Percentiles rank a stretch among this genome's conserved stretches.
phyloP scores from a whole-genome alignment of 2,329 filamentous ascomycete species.

The Helotiales sp. region DNA sequence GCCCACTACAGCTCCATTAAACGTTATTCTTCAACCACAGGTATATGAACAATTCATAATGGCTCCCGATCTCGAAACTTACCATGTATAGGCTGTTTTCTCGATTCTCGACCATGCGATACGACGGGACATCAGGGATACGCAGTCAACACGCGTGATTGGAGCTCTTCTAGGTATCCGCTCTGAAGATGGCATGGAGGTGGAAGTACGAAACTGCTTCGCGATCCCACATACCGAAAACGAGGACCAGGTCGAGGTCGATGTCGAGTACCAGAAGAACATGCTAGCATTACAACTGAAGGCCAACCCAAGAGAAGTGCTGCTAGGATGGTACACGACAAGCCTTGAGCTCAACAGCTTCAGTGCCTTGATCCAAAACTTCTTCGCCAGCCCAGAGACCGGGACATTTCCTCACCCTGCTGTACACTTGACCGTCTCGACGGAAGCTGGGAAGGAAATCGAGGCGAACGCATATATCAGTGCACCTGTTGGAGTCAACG shows the following conservation, averaged over 20 bases:
- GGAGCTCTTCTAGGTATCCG: slow-evolving; percentile 91
- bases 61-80: slow-evolving; percentile 10
- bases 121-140: slow-evolving; percentile 62
- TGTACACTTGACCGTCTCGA: slow-evolving; percentile 92
- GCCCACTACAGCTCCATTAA: slow-evolving; percentile 85
- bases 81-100: slow-evolving; percentile 59
- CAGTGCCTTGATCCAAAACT: slow-evolving; percentile 98
- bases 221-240: slow-evolving; percentile 98
- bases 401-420: slow-evolving; percentile 98
- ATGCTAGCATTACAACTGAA: slow-evolving; percentile 96
- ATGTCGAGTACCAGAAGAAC: slow-evolving; percentile 99
- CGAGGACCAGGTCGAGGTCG: slow-evolving; percentile 97
- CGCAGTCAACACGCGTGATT: slow-evolving; percentile 93
- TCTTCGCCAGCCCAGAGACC: slow-evolving; percentile 95
- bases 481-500: slow-evolving; percentile 89
- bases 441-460: slow-evolving; percentile 83
- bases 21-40: slow-evolving; percentile 93
- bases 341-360: slow-evolving; percentile 97
- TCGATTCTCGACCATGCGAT: slow-evolving; percentile 90
- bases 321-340: slow-evolving; percentile 98
- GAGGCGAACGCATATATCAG: slow-evolving; percentile 94
- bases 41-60: slow-evolving; percentile 51
- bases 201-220: slow-evolving; percentile 94
- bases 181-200: slow-evolving; percentile 94
- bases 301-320: slow-evolving; percentile 87